Conservation (phyloP, 371 early-diverging fungal genomes). For the Mortierella sp. region DNA sequence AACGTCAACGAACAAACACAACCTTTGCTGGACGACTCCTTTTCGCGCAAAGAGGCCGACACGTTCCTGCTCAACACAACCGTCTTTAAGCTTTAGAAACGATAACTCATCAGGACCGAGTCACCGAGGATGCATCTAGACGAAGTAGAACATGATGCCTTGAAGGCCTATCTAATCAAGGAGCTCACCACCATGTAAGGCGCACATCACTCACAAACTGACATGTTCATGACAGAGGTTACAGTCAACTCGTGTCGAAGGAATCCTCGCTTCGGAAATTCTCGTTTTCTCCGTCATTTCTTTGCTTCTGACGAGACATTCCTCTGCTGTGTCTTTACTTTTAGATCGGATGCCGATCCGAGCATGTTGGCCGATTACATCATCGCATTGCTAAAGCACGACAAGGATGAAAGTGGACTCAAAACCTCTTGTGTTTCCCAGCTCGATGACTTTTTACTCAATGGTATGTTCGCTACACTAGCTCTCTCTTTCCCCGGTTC, state of each 20-base stretch:
- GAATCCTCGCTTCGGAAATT: no score
- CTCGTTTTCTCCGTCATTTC: not conserved
- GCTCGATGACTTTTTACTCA: slow-evolving; percentile 65
- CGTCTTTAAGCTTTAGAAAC: no score
- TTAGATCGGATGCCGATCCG: slow-evolving; percentile 85
- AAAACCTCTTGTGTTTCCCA: slow-evolving; percentile 56
- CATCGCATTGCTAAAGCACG: slow-evolving; percentile 78
- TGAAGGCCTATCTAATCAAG: slow-evolving; percentile 58
- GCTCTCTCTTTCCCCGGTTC: not conserved
- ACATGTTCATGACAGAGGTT: no score
- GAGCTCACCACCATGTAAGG: slow-evolving; percentile 65
- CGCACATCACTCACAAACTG: no score
- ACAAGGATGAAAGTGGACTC: slow-evolving; percentile 56
- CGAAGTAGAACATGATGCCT: slow-evolving; percentile 19
- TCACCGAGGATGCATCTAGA: slow-evolving; percentile 31
- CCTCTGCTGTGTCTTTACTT: not conserved
- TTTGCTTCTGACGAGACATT: not conserved
- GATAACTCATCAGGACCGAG: no score
- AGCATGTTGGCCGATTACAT: slow-evolving; percentile 83
- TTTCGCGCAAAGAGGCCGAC: no score
- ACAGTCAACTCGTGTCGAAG: no score
- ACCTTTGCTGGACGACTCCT: no score
- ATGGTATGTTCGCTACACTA: slow-evolving; percentile 60
- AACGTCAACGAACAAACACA: no score
- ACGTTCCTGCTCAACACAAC: no score